A percentile compares a stretch with the other conserved stretches of the same genome.
Evolutionary conservation across 2,329 filamentous ascomycete species (phyloP).

Genomic region (Bimuria novae-zelandiae): DNA sequence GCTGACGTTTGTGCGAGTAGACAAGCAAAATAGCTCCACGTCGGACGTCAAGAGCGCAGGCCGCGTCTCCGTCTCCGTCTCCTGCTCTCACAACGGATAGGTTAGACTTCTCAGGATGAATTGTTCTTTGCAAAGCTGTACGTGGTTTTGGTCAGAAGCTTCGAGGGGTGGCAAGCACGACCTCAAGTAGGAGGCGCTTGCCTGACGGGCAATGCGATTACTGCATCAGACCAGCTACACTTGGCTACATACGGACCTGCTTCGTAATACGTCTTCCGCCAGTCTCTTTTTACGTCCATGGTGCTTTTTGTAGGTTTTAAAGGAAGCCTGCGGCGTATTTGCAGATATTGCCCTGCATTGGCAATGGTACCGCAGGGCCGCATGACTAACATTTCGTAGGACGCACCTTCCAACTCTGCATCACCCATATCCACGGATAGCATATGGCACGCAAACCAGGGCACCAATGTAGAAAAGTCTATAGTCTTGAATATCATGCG

Average conservation of each 20-base stretch:
- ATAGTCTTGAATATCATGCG: conserved; percentile 29
- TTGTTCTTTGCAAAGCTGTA: background rate
- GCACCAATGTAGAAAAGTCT: background rate
- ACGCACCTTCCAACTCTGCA: background rate
- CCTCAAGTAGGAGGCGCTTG: background rate
- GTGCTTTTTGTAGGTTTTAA: background rate
- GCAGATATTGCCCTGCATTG: background rate
- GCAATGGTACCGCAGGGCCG: background rate
- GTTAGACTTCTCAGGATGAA: no score
- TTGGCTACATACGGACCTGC: background rate
- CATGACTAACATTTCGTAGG: background rate
- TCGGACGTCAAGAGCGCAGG: background rate
- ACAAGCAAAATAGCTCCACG: background rate
- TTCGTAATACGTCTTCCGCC: background rate
- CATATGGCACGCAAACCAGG: background rate
- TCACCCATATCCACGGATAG: background rate
- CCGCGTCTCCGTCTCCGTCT: background rate
- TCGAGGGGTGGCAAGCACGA: background rate
- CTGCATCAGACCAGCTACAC: background rate
- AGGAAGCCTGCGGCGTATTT: background rate
- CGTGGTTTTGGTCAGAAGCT: background rate
- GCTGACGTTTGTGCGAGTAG: no score
- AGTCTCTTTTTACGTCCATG: background rate
- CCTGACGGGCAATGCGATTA: background rate
- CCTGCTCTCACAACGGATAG: no score